Conservation (phyloP, 2,329 filamentous ascomycete species). For the Colletotrichum brevisporum region DNA sequence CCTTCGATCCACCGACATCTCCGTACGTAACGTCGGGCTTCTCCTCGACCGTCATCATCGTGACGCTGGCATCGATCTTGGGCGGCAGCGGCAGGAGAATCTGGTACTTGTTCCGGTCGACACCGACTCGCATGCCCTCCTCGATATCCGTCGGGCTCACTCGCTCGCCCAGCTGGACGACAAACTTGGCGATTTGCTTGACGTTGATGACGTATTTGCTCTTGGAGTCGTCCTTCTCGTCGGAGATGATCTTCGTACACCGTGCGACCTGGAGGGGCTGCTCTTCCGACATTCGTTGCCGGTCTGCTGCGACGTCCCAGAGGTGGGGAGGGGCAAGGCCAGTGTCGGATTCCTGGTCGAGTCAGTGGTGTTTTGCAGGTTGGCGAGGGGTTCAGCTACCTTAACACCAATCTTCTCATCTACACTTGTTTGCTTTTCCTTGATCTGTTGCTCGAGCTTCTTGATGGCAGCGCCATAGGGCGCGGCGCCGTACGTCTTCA, state of each 20-base stretch:
- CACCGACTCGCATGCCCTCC: constrained; percentile 98
- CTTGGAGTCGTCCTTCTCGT: constrained; percentile 96
- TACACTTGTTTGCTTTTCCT: constrained; percentile 97
- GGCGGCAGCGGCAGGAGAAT: constrained; percentile 96
- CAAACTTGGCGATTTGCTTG: constrained; percentile 99
- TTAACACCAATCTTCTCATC: constrained; percentile 98
- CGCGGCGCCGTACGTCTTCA: constrained; percentile 98
- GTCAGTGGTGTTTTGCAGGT: constrained; percentile 1
- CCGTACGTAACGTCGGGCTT: constrained; percentile 99
- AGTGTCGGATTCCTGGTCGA: constrained; percentile 90
- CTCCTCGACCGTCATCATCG: constrained; percentile 99
- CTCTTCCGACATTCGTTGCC: constrained; percentile 98
- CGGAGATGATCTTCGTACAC: constrained; percentile 99
- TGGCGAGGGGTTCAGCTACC: constrained; percentile 56
- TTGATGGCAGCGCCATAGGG: constrained; percentile 95
- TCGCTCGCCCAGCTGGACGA: constrained; percentile 96
- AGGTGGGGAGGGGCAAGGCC: constrained; percentile 97
- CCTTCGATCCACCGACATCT: constrained; percentile 98
- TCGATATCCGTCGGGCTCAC: constrained; percentile 99
- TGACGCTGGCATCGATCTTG: constrained; percentile 98
- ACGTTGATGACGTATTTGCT: constrained; percentile 99
- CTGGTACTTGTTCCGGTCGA: constrained; percentile 99
- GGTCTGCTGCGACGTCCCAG: constrained; percentile 98
- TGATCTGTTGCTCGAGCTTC: constrained; percentile 99
- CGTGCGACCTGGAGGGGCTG: constrained; percentile 97